These are phyloP conservation scores for Pythium insidiosum DNA, from an alignment of 352 stramenopile species.

Conservation along the genomic window DNA sequence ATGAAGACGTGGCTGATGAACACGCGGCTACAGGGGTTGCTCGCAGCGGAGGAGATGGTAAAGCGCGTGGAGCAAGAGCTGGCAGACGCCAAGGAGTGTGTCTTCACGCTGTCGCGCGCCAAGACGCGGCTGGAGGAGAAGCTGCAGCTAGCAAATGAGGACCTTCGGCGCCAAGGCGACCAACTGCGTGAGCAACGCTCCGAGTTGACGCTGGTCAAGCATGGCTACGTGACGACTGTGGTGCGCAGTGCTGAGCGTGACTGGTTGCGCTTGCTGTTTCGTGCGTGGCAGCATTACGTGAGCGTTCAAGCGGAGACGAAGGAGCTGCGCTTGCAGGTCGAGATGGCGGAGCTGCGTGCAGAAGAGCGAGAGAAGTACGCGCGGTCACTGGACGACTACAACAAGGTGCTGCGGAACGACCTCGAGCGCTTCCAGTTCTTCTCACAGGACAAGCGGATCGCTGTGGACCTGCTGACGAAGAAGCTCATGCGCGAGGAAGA, in stretches of 20 bases:
- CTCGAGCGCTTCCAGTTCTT: slow-evolving; percentile 76
- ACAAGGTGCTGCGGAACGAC: slow-evolving; percentile 56
- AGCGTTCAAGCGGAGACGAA: slow-evolving; percentile 26
- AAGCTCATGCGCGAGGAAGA: slow-evolving; percentile 67
- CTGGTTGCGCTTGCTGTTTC: slow-evolving; percentile 34
- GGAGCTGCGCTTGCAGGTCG: slow-evolving; percentile 35
- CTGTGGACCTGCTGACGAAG: slow-evolving; percentile 68
- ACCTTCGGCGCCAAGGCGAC: slow-evolving; percentile 22
- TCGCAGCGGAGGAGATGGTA: too few species aligned
- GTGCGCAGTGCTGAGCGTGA: slow-evolving; percentile 36
- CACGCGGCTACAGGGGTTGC: too few species aligned
- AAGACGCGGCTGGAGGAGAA: slow-evolving; percentile 61
- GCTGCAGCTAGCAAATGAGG: slow-evolving; percentile 21
- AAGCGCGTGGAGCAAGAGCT: slow-evolving; percentile 25
- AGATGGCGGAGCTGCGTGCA: slow-evolving; percentile 44
- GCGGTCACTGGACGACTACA: slow-evolving; percentile 63
- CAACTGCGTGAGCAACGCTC: slow-evolving; percentile 37
- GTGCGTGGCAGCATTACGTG: slow-evolving; percentile 31
- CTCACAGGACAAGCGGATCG: slow-evolving; percentile 67
- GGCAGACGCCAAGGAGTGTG: slow-evolving; percentile 57
- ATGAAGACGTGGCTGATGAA: slow-evolving; percentile 3
- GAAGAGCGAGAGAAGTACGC: slow-evolving; percentile 56
- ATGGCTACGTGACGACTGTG: slow-evolving; percentile 44
- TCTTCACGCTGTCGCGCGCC: slow-evolving; percentile 55
- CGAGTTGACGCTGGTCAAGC: slow-evolving; percentile 64